phyloP scores from a whole-genome alignment of 306 rosid genomes.

The Elaeagnus macrophylla region DNA sequence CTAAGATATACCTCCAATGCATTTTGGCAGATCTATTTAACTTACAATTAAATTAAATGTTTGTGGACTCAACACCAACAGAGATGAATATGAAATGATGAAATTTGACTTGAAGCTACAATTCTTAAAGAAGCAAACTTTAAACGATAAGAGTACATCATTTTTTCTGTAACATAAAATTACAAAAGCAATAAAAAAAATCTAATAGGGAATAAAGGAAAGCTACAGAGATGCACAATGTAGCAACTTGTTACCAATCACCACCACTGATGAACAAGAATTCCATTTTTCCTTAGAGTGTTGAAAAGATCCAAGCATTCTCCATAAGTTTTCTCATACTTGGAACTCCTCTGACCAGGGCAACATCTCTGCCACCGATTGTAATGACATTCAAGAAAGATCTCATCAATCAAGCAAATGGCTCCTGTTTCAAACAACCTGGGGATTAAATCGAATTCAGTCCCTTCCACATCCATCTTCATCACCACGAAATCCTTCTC shows the following conservation, averaged over 20 bases:
- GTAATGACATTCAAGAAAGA: constrained; percentile 94
- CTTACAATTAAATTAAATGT: no score
- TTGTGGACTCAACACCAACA: no score
- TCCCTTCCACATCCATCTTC: constrained; percentile 99
- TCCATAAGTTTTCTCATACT: constrained; percentile 71
- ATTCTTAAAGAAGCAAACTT: no score
- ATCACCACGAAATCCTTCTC: constrained; percentile 89
- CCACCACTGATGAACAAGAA: constrained; percentile 99
- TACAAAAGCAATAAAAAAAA: constrained; percentile 8
- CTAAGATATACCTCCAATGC: no score
- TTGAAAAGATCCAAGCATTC: constrained; percentile 73
- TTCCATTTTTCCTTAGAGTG: constrained; percentile 77
- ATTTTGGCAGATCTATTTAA: no score
- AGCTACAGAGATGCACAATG: constrained; percentile 15
- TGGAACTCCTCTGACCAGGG: constrained; percentile 82
- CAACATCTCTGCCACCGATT: constrained; percentile 96
- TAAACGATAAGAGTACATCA: no score
- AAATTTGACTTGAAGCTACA: no score
- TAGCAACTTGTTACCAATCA: constrained; percentile 29
- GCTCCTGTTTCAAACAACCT: constrained; percentile 80
- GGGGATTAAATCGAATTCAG: constrained; percentile 82
- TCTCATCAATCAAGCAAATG: constrained; percentile 81
- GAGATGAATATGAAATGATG: no score
- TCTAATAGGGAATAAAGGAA: constrained; percentile 12
- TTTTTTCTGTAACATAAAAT: constrained; percentile 3